Evolutionary conservation across 2,329 filamentous ascomycete genomes (phyloP).

Genomic region (Graphium sp.): DNA sequence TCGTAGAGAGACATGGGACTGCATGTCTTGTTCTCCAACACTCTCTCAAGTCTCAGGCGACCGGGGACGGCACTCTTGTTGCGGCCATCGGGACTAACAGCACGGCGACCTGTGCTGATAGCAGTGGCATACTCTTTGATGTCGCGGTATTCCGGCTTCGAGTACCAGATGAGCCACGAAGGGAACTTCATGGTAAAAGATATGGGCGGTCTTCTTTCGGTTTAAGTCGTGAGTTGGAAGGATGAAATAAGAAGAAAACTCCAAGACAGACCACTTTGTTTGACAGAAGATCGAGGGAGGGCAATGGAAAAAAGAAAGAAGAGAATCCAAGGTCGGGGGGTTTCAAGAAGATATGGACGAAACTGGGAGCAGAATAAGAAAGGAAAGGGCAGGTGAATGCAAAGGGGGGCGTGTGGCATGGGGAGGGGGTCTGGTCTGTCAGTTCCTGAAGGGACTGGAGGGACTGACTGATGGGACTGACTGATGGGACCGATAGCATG

Average conservation of each 20-base stretch:
- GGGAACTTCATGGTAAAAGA: conserved; percentile 9
- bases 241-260: neutral
- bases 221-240: neutral
- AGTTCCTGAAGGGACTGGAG: too few species aligned
- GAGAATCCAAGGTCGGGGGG: neutral
- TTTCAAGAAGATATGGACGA: neutral
- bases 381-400: neutral
- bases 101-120: conserved; percentile 16
- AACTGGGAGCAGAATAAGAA: neutral
- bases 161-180: conserved; percentile 26
- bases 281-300: neutral
- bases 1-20: conserved; percentile 31
- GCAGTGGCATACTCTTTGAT: conserved; percentile 24
- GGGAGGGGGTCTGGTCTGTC: neutral
- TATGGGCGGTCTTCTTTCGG: neutral
- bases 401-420: neutral
- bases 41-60: conserved; percentile 22
- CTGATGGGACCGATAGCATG: too few species aligned
- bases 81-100: conserved; percentile 17
- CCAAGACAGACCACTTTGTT: neutral
- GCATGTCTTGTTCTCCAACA: conserved; percentile 29
- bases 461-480: too few species aligned
- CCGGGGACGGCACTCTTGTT: conserved; percentile 18
- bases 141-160: conserved; percentile 29
- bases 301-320: too few species aligned